phyloP scores from a whole-genome alignment of 1,284 basidiomycete species.

The Naganishia albida region DNA sequence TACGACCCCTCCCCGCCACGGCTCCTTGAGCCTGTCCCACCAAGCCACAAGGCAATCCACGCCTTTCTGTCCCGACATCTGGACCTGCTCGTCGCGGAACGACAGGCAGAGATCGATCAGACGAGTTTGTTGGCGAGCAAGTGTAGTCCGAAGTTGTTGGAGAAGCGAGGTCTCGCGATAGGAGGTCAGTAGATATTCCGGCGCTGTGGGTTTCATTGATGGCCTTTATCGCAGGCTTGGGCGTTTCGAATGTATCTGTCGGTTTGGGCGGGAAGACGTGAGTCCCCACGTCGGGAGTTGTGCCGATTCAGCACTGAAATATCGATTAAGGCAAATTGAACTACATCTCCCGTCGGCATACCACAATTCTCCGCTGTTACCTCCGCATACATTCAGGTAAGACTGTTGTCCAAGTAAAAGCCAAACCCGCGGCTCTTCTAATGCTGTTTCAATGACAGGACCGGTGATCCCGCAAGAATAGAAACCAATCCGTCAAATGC shows the following conservation, averaged over 20 bases:
- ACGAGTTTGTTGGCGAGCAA: constrained; percentile 78
- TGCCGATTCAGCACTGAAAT: not conserved
- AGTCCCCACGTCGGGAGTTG: constrained; percentile 12
- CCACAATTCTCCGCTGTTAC: constrained; percentile 69
- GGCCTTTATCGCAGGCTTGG: constrained; percentile 54
- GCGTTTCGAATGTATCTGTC: constrained; percentile 67
- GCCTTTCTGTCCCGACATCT: constrained; percentile 73
- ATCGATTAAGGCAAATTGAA: constrained; percentile 69
- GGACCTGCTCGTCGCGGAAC: constrained; percentile 67
- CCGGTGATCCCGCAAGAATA: constrained; percentile 79
- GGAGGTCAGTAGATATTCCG: constrained; percentile 55
- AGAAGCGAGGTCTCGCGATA: constrained; percentile 81
- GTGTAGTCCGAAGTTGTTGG: constrained; percentile 78
- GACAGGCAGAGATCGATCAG: constrained; percentile 78
- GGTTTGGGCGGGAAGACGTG: constrained; percentile 90
- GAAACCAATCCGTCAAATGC: constrained; percentile 62
- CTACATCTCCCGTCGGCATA: constrained; percentile 80
- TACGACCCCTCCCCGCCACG: constrained; percentile 1
- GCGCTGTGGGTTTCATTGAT: not conserved
- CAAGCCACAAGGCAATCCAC: constrained; percentile 51
- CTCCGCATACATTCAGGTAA: constrained; percentile 80
- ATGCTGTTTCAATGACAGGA: constrained; percentile 52
- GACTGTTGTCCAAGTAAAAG: constrained; percentile 34
- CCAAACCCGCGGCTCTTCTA: not conserved
- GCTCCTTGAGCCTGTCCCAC: constrained; percentile 36